These are phyloP conservation scores for Alloteropsis angusta DNA, from an alignment of 202 grass and related monocot genomes.

Conservation along the genomic window DNA sequence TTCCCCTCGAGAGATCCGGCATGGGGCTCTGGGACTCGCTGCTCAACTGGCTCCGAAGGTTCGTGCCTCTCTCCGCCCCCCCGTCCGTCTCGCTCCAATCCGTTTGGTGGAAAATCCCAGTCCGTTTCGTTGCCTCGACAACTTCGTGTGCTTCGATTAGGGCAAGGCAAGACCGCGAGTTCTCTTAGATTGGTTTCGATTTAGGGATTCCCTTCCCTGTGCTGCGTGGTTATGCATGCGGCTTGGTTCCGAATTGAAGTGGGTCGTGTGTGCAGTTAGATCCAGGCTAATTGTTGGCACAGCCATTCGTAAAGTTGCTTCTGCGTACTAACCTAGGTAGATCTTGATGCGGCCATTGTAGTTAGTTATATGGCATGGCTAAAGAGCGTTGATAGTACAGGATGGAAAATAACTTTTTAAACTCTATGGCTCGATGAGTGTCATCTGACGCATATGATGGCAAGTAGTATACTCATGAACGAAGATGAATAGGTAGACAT, in stretches of 20 bases:
- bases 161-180: too few species aligned
- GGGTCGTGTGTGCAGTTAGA: slow-evolving; percentile 11
- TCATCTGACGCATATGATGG: neutral
- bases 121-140: neutral
- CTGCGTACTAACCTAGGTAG: neutral
- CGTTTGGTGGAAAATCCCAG: neutral
- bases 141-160: neutral
- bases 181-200: neutral
- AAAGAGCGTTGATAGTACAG: neutral
- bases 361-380: neutral
- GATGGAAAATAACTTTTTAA: neutral
- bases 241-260: neutral
- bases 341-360: neutral
- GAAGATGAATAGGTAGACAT: neutral
- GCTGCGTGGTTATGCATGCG: too few species aligned
- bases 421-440: neutral
- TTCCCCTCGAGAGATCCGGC: slow-evolving; percentile 25
- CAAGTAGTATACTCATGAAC: neutral
- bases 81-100: neutral
- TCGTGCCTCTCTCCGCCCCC: neutral
- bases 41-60: slow-evolving; percentile 98
- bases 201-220: neutral
- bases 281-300: neutral
- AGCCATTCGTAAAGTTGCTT: neutral
- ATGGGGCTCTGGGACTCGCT: slow-evolving; percentile 91